Evolutionary conservation across 163 green algal genomes (phyloP).

Genomic region (Chlorella variabilis): DNA sequence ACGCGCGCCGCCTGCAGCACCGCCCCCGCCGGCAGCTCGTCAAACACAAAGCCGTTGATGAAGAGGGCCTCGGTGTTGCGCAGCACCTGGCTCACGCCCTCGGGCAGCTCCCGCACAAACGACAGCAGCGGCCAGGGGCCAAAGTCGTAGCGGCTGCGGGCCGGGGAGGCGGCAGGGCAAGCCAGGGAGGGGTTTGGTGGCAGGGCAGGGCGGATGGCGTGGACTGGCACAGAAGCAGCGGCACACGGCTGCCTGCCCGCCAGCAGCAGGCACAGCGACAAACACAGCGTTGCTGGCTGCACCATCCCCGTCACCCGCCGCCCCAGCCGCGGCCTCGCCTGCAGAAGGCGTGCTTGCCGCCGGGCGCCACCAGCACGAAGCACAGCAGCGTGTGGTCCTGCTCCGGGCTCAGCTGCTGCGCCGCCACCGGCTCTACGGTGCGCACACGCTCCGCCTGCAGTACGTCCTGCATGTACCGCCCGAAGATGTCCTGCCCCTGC

Average conservation of each 20-base stretch:
- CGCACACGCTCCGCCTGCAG: slow-evolving; percentile 76
- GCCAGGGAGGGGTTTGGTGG: background rate
- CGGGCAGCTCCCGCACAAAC: slow-evolving; percentile 36
- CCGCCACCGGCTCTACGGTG: slow-evolving; percentile 45
- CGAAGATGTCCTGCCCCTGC: slow-evolving; percentile 78
- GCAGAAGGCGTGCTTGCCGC: slow-evolving; percentile 55
- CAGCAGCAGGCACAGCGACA: background rate
- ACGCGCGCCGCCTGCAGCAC: slow-evolving; percentile 63
- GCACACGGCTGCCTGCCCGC: too few species aligned
- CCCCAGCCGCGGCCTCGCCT: background rate
- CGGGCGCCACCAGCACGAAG: slow-evolving; percentile 84
- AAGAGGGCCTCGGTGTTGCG: slow-evolving; percentile 62
- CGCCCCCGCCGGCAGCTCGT: slow-evolving; percentile 86
- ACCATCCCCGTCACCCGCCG: too few species aligned
- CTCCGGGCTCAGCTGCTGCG: background rate
- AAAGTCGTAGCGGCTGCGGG: slow-evolving; percentile 91
- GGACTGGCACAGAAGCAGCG: too few species aligned
- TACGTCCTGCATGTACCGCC: slow-evolving; percentile 77
- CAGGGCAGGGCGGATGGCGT: too few species aligned
- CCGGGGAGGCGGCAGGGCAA: background rate
- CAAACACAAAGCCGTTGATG: slow-evolving; percentile 81
- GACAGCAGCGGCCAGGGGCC: slow-evolving; percentile 89
- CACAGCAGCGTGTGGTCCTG: slow-evolving; percentile 78
- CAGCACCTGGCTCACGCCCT: slow-evolving; percentile 56
- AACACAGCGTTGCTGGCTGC: too few species aligned